Evolutionary conservation across 257 asterid genomes (phyloP).

Genomic region (Nicotiana obtusifolia): DNA sequence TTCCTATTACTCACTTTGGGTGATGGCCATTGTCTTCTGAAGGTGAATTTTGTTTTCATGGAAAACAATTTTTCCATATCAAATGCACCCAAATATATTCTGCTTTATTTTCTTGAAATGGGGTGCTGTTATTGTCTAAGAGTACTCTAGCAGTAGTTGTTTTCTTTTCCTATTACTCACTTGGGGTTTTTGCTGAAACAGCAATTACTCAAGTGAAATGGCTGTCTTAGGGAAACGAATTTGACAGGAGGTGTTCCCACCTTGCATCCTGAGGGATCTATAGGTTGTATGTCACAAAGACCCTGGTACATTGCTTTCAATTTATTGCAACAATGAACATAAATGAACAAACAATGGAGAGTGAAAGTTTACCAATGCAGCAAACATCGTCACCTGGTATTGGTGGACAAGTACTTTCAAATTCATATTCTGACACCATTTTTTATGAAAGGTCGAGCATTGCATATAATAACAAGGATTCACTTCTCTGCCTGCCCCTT

Average conservation of each 20-base stretch:
- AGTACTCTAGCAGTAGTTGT: too few species aligned
- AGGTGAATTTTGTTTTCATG: too few species aligned
- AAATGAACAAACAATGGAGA: slow-evolving; percentile 7
- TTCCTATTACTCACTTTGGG: too few species aligned
- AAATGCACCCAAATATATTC: too few species aligned
- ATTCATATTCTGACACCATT: slow-evolving; percentile 17
- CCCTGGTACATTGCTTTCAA: slow-evolving; percentile 15
- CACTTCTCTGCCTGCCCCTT: neutral
- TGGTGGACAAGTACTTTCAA: slow-evolving; percentile 9
- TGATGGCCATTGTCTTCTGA: too few species aligned
- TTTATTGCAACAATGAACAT: slow-evolving; percentile 12
- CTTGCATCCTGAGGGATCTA: slow-evolving; percentile 1
- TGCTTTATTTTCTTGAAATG: too few species aligned
- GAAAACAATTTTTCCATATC: too few species aligned
- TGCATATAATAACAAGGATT: neutral
- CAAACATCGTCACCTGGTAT: slow-evolving; percentile 14
- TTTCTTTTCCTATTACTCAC: neutral
- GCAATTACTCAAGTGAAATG: slow-evolving; percentile 15
- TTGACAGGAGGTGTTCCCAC: slow-evolving; percentile 5
- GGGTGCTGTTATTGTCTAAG: too few species aligned
- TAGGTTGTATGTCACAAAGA: neutral
- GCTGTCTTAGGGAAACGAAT: slow-evolving; percentile 7
- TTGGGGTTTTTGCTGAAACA: slow-evolving; percentile 7
- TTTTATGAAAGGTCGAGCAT: neutral
- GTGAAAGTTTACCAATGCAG: slow-evolving; percentile 18